A percentile compares a stretch with the other conserved stretches of the same genome.
Conservation (phyloP, 108 stramenopile genomes). For the Fragilaria crotonensis region DNA sequence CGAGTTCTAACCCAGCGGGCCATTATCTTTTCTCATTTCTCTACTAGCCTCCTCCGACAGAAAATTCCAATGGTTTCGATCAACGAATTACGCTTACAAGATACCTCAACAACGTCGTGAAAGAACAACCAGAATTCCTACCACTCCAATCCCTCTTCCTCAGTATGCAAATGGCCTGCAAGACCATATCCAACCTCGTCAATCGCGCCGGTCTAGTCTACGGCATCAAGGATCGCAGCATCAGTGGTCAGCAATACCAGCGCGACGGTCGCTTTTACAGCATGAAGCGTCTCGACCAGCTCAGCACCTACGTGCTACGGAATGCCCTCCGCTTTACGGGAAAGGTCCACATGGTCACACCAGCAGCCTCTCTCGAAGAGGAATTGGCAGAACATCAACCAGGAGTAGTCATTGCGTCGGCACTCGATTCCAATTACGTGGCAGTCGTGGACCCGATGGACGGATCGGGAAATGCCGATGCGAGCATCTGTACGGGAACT, state of each 20-base stretch:
- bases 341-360: slow-evolving; percentile 58
- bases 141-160: slow-evolving; percentile 67
- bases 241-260: slow-evolving; percentile 4
- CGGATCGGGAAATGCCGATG: slow-evolving; percentile 97
- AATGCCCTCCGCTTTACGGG: slow-evolving; percentile 90
- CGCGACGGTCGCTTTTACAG: slow-evolving; percentile 81
- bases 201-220: slow-evolving; percentile 48
- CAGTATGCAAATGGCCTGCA: slow-evolving; percentile 89
- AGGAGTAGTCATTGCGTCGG: slow-evolving; percentile 82
- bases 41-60: too few relatives aligned
- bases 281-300: slow-evolving; percentile 95
- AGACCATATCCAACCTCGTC: slow-evolving; percentile 89
- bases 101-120: slow-evolving; percentile 34
- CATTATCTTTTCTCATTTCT: too few relatives aligned
- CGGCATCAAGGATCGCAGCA: slow-evolving; percentile 2
- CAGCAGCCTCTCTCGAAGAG: slow-evolving; percentile 41
- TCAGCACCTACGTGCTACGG: slow-evolving; percentile 93
- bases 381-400: slow-evolving; percentile 67
- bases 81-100: slow-evolving; percentile 40
- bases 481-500: slow-evolving; percentile 95
- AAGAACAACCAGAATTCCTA: slow-evolving; percentile 40
- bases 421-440: slow-evolving; percentile 66
- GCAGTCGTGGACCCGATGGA: slow-evolving; percentile 98
- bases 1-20: too few relatives aligned
- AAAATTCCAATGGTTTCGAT: too few relatives aligned